Percentiles rank a stretch among this genome's conserved stretches.
Evolutionary conservation across 441 rosid genomes (phyloP).

Genomic region (Bruguiera hainesii): DNA sequence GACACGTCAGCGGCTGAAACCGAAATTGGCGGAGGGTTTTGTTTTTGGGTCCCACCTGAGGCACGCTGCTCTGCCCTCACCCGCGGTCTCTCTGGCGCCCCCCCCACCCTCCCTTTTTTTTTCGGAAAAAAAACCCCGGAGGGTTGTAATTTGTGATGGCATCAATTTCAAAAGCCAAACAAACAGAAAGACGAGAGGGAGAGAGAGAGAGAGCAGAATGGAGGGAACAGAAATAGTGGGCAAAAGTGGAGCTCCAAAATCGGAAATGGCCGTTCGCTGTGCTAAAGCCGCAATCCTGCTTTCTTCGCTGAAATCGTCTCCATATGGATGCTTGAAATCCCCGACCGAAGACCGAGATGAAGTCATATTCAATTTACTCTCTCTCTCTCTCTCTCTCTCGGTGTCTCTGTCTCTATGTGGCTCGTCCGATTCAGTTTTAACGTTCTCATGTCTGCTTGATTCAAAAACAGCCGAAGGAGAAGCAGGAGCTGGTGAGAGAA

Average conservation of each 20-base stretch:
- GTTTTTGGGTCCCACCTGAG: too few relatives aligned
- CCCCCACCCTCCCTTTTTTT: too few relatives aligned
- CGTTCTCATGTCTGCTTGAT: too few relatives aligned
- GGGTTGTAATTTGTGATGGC: too few relatives aligned
- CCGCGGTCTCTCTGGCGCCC: too few relatives aligned
- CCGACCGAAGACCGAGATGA: constrained; percentile 10
- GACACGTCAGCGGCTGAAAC: too few relatives aligned
- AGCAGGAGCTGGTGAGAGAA: constrained; percentile 24
- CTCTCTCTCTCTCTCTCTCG: too few relatives aligned
- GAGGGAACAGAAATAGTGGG: constrained; percentile 9
- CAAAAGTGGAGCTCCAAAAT: constrained; percentile 17
- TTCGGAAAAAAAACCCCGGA: too few relatives aligned
- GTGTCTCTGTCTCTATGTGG: background rate
- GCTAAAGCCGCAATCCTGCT: constrained; percentile 33
- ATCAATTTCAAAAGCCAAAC: too few relatives aligned
- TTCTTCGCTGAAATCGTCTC: constrained; percentile 21
- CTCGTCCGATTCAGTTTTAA: background rate
- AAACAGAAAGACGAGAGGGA: too few relatives aligned
- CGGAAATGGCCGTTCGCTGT: constrained; percentile 26
- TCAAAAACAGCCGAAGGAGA: constrained; percentile 17
- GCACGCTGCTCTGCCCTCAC: too few relatives aligned
- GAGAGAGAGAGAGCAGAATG: background rate
- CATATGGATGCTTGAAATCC: constrained; percentile 12
- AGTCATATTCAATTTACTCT: background rate
- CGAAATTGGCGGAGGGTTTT: too few relatives aligned